phyloP scores from a whole-genome alignment of 2,329 filamentous ascomycete species.

The Geoglossum cookeanum region DNA sequence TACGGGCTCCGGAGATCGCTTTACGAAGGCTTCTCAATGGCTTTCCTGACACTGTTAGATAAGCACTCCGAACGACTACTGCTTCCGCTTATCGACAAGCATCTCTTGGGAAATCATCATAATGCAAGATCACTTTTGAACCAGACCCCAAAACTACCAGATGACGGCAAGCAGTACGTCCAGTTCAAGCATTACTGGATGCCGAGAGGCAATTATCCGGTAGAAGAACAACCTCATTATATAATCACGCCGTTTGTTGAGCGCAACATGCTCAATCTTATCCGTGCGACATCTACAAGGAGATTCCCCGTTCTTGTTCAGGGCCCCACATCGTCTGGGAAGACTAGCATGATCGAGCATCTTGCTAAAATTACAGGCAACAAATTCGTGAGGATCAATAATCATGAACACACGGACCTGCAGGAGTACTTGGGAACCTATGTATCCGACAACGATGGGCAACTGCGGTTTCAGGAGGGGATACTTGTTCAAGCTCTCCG shows the following conservation, averaged over 20 bases:
- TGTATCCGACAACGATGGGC: conserved; percentile 66
- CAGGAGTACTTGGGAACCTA: conserved; percentile 97
- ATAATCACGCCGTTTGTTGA: conserved; percentile 94
- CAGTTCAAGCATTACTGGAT: conserved; percentile 86
- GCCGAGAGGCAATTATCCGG: conserved; percentile 47
- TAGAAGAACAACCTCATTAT: conserved; percentile 66
- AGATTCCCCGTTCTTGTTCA: conserved; percentile 90
- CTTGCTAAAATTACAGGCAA: conserved; percentile 93
- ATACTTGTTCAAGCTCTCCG: conserved; percentile 81
- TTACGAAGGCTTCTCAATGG: conserved; percentile 96
- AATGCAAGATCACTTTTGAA: conserved; percentile 56
- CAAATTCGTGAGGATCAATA: conserved; percentile 96
- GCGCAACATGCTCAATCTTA: conserved; percentile 83
- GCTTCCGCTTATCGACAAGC: conserved; percentile 58
- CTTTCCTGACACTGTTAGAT: conserved; percentile 78
- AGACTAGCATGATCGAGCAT: conserved; percentile 99
- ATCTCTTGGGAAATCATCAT: conserved; percentile 53
- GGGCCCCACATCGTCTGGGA: conserved; percentile 89
- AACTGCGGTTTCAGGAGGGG: conserved; percentile 79
- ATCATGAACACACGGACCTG: conserved; percentile 95
- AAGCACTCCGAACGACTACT: conserved; percentile 63
- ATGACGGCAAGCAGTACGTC: conserved; percentile 59
- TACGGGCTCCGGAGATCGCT: conserved; percentile 75
- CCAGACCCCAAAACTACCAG: conserved; percentile 58
- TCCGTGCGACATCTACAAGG: conserved; percentile 78